phyloP scores from a whole-genome alignment of 2,329 filamentous ascomycete species.

The Xylaria digitata region DNA sequence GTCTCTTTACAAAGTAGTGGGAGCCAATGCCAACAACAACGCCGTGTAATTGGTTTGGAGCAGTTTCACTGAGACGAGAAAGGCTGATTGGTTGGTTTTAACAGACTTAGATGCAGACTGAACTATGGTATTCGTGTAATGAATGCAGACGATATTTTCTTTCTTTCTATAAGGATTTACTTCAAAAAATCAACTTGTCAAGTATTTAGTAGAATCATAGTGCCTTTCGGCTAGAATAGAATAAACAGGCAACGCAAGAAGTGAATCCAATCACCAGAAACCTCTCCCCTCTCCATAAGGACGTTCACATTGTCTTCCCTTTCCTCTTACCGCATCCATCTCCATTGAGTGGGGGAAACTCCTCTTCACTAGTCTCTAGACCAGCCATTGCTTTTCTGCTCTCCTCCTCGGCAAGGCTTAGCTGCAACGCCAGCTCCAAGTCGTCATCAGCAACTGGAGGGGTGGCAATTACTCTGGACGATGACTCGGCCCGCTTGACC shows the following conservation, averaged over 20 bases:
- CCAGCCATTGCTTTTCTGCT: slow-evolving; percentile 47
- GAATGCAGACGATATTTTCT: too few species aligned
- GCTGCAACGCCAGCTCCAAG: slow-evolving; percentile 67
- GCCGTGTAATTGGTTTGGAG: too few species aligned
- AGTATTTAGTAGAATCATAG: slow-evolving; percentile 13
- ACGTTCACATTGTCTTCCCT: slow-evolving; percentile 34
- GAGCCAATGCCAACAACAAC: too few species aligned
- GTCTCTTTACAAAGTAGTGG: too few species aligned
- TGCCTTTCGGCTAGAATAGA: slow-evolving; percentile 29
- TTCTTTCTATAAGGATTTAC: not conserved
- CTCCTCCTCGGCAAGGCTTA: slow-evolving; percentile 69
- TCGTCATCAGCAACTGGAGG: slow-evolving; percentile 62
- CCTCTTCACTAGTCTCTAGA: slow-evolving; percentile 39
- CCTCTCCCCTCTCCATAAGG: not conserved
- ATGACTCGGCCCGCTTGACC: slow-evolving; percentile 43
- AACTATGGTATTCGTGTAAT: too few species aligned
- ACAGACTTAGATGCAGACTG: too few species aligned
- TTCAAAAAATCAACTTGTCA: slow-evolving; percentile 8
- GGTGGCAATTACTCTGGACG: slow-evolving; percentile 40
- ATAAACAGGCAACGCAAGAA: slow-evolving; percentile 23
- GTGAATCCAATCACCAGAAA: not conserved
- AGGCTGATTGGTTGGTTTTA: too few species aligned
- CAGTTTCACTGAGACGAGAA: too few species aligned
- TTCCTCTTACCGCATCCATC: slow-evolving; percentile 44
- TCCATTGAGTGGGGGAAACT: slow-evolving; percentile 47